Base-by-base conservation (phyloP, 2,329 filamentous ascomycete species). In the Lasiodiplodia theobromae region DNA sequence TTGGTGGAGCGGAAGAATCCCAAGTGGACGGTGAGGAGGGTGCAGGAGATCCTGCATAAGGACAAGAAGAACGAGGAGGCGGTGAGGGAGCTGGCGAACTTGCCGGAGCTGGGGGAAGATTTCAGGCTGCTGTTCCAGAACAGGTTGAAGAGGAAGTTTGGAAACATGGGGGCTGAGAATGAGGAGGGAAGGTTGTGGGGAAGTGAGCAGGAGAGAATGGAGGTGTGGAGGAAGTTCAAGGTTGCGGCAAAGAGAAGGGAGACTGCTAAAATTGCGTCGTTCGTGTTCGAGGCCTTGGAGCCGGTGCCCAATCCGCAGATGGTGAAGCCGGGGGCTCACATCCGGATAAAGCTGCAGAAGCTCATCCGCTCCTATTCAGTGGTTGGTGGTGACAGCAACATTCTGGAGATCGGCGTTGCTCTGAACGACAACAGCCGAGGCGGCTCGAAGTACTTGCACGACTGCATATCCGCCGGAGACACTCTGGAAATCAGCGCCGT, bases 1-100 rank as follows among this genome's bases (percentile, higher is more conserved):
- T 79, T 91, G 0, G 78, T 89, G 0, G 84, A 87, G 75, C 81
- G 89, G 14, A 81, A 76, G 23, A 81, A 86, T 78, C 87, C 88
- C 0, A 72, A 81, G 51, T 91, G 89, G 89, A 89, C 88, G 0
- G 83, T 91, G 40, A 86, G 88, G 74, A 81, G 85, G 12, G 79
- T 91, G 0, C 88, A 91, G 75, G 86, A 89, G 76, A 90, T 87
- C 71, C 77, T 90, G 47, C 88, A 89, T 74, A 81, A 86, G 7
- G 84, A 86, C 38, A 82, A 79, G 31, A 81, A 82, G 40, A 83
- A 89, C 72, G 72, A 80, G 1, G 74, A 72, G 3, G 84, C 79
- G 49, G 86, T 86, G 82, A 85, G 72, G 37, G 70, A 80, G 69
- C 73, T 81, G 18, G 71, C 76, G 0, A 65, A 86, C 57, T 31